phyloP scores from a whole-genome alignment of 164 flowering plant genomes.

The Piper longum region DNA sequence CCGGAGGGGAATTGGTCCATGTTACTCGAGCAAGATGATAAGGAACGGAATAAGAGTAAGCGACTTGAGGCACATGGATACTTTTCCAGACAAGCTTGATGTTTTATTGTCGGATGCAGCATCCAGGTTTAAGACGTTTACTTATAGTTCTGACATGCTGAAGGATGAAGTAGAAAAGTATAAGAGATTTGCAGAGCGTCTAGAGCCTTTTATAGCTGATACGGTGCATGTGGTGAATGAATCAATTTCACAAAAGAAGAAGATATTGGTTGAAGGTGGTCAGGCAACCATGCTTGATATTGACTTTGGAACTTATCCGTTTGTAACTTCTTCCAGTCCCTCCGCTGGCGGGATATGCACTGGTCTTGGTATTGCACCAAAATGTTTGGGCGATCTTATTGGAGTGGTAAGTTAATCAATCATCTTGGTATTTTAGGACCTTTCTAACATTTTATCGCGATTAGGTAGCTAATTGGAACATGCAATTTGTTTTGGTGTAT shows the following conservation, averaged over 20 bases:
- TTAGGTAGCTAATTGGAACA: no score
- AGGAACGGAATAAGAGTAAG: slow-evolving; percentile 83
- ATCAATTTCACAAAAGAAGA: slow-evolving; percentile 54
- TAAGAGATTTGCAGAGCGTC: slow-evolving; percentile 69
- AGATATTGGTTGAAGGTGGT: slow-evolving; percentile 92
- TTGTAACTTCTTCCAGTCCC: slow-evolving; percentile 91
- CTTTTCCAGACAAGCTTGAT: slow-evolving; percentile 81
- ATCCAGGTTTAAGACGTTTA: slow-evolving; percentile 59
- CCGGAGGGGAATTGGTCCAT: slow-evolving; percentile 85
- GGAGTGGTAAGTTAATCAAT: slow-evolving; percentile 57
- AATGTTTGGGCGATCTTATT: slow-evolving; percentile 67
- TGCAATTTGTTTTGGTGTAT: no score
- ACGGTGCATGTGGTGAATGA: slow-evolving; percentile 73
- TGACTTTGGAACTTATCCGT: slow-evolving; percentile 93
- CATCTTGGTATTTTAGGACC: background rate
- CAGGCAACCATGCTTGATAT: slow-evolving; percentile 96
- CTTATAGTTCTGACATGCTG: slow-evolving; percentile 47
- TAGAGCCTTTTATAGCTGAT: slow-evolving; percentile 79
- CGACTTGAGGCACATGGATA: slow-evolving; percentile 92
- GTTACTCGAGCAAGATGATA: slow-evolving; percentile 73
- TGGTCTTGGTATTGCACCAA: slow-evolving; percentile 92
- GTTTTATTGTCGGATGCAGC: slow-evolving; percentile 72
- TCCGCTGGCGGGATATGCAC: slow-evolving; percentile 98
- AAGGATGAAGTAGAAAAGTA: slow-evolving; percentile 73
- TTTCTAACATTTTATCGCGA: background rate